Conservation (phyloP, 176 grass and related monocot species). For the Miscanthus lutarioriparius region DNA sequence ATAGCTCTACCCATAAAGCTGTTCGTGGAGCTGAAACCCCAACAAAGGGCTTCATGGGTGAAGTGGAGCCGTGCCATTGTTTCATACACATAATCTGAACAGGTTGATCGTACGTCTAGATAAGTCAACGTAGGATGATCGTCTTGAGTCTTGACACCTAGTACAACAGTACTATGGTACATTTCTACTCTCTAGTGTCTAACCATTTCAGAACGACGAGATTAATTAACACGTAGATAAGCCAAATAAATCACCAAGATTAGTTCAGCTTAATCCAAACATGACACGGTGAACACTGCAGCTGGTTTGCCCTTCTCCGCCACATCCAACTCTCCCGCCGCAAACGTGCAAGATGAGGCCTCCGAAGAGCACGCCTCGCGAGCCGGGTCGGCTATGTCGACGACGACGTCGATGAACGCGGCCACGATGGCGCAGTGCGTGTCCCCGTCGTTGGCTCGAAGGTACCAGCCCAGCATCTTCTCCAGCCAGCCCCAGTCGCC, state of each 20-base stretch:
- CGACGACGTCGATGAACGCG: constrained; percentile 76
- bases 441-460: constrained; percentile 53
- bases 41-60: too few species aligned
- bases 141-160: not conserved
- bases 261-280: not conserved
- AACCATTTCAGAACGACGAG: not conserved
- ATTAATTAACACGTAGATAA: not conserved
- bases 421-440: constrained; percentile 62
- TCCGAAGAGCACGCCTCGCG: constrained; percentile 26
- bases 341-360: constrained; percentile 25
- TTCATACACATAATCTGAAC: not conserved
- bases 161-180: not conserved
- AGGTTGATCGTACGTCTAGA: not conserved
- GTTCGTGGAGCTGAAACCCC: too few species aligned
- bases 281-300: not conserved
- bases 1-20: too few species aligned
- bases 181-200: not conserved
- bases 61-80: too few species aligned
- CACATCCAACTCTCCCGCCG: constrained; percentile 15
- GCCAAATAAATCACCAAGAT: not conserved
- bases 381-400: constrained; percentile 48
- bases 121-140: not conserved
- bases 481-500: constrained; percentile 68
- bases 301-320: not conserved
- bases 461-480: constrained; percentile 80